A percentile compares a stretch with the other conserved stretches of the same genome.
These are phyloP conservation scores for Trichoderma cornu-damae DNA, from an alignment of 2,329 filamentous ascomycete genomes.

Conservation along the genomic window DNA sequence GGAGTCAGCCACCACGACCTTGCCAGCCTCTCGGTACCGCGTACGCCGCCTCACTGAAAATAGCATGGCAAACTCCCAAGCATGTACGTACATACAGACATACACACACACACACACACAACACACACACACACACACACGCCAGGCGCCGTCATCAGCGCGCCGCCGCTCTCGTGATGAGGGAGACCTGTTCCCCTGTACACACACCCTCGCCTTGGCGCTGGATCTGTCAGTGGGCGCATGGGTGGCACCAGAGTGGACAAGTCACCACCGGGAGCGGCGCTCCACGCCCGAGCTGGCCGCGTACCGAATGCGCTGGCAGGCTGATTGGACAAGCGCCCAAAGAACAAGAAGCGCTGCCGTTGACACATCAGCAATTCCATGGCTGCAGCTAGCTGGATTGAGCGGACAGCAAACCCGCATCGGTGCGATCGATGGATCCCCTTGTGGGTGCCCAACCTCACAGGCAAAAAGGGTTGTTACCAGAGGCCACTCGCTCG, in stretches of 20 bases:
- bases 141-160: not conserved
- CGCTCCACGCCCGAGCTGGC: constrained; percentile 14
- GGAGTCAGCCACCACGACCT: not conserved
- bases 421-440: constrained; percentile 12
- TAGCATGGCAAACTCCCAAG: constrained; percentile 1
- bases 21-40: constrained; percentile 6
- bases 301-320: constrained; percentile 16
- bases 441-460: constrained; percentile 13
- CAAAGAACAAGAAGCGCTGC: constrained; percentile 12
- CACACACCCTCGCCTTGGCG: constrained; percentile 2
- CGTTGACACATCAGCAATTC: constrained; percentile 17
- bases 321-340: constrained; percentile 15
- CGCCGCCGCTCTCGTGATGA: constrained; percentile 3
- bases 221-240: constrained; percentile 12
- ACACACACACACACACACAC: not conserved
- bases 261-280: constrained; percentile 18
- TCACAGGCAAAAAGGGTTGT: not conserved
- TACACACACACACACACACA: not conserved
- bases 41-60: constrained; percentile 16
- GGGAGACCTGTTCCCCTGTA: constrained; percentile 10
- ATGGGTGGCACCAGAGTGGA: constrained; percentile 9
- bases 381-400: constrained; percentile 13
- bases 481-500: constrained; percentile 11
- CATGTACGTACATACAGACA: too few species aligned
- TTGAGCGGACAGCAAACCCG: constrained; percentile 9